A percentile compares a stretch with the other conserved stretches of the same genome.
Conservation (phyloP, 352 stramenopile genomes). For the Pythium chondricola region DNA sequence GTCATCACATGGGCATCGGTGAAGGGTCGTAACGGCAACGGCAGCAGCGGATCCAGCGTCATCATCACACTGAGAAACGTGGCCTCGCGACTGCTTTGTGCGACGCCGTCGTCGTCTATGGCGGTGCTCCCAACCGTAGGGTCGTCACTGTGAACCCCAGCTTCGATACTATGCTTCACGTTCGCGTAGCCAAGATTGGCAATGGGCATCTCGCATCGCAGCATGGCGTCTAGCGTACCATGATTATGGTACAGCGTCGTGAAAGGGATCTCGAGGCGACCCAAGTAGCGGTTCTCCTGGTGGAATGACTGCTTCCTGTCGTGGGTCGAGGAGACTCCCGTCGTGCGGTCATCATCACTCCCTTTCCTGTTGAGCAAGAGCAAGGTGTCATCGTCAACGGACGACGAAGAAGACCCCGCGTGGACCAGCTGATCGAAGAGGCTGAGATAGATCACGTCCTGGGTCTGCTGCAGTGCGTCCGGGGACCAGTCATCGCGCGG, state of each 20-base stretch:
- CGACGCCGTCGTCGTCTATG: conserved; percentile 28
- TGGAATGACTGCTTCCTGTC: conserved; percentile 40
- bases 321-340: conserved; percentile 24
- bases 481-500: conserved; percentile 80
- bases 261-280: conserved; percentile 83
- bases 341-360: conserved; percentile 13
- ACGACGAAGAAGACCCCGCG: conserved; percentile 4
- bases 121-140: neutral
- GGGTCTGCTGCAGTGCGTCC: conserved; percentile 50
- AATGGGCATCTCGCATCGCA: conserved; percentile 77
- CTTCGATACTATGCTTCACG: conserved; percentile 7
- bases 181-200: conserved; percentile 85
- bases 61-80: conserved; percentile 85
- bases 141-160: conserved; percentile 6
- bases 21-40: conserved; percentile 27
- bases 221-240: conserved; percentile 66
- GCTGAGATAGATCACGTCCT: conserved; percentile 76
- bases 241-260: conserved; percentile 75
- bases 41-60: conserved; percentile 83
- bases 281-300: conserved; percentile 81
- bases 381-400: conserved; percentile 23
- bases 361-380: conserved; percentile 4
- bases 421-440: conserved; percentile 88
- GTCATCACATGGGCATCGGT: conserved; percentile 10
- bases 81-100: conserved; percentile 40